Conservation (phyloP, 2,329 filamentous ascomycete species). For the Botrytis medusae region DNA sequence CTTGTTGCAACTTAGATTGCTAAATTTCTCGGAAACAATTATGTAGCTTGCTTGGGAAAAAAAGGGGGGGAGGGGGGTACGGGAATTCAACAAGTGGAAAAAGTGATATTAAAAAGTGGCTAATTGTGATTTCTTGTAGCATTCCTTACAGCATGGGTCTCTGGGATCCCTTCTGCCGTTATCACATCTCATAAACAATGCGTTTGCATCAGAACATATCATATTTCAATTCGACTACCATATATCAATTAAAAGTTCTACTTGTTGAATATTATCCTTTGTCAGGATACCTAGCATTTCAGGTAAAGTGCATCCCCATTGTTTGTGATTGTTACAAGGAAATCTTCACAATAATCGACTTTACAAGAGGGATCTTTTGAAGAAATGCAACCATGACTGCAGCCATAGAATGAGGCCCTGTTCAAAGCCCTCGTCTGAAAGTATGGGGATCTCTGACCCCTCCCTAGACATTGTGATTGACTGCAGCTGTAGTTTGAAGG, state of each 20-base stretch:
- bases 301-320: no score
- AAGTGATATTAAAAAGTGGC: background rate
- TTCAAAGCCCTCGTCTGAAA: background rate
- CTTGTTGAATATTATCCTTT: no score
- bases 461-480: background rate
- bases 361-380: background rate
- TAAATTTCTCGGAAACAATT: no score
- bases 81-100: background rate
- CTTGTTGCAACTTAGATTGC: background rate
- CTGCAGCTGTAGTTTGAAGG: background rate
- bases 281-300: no score
- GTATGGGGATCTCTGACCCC: background rate
- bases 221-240: no score
- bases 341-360: background rate
- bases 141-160: background rate
- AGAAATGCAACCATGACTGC: background rate
- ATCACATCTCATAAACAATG: no score
- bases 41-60: background rate
- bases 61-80: background rate
- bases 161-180: no score
- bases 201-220: background rate
- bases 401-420: background rate
- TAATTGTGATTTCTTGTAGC: background rate
- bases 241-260: no score
- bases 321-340: background rate